Evolutionary conservation across 805 yeast species (phyloP).

Genomic region (Allodekkera sacchari): DNA sequence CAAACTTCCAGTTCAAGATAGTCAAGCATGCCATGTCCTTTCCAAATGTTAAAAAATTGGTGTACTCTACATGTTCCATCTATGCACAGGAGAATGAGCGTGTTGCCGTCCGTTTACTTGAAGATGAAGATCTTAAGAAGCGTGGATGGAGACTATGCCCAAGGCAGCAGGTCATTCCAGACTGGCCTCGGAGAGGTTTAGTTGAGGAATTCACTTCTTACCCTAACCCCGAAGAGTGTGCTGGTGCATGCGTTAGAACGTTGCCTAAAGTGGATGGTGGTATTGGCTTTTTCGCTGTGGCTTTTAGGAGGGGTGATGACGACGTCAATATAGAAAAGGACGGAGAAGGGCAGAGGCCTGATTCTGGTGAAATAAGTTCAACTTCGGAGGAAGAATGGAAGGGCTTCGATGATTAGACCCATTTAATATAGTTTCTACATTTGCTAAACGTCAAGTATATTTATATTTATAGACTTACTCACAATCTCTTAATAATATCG

Average conservation of each 20-base stretch:
- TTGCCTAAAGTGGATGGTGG: conserved; percentile 90
- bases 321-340: background rate
- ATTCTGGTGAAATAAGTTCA: conserved; percentile 5
- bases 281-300: conserved; percentile 96
- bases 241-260: conserved; percentile 83
- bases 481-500: conserved; percentile 60
- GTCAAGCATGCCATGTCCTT: conserved; percentile 82
- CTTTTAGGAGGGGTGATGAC: conserved; percentile 51
- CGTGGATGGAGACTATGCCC: conserved; percentile 70
- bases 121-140: conserved; percentile 52
- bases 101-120: conserved; percentile 73
- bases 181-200: conserved; percentile 83
- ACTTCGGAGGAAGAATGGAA: conserved; percentile 24
- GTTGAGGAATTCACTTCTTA: conserved; percentile 54
- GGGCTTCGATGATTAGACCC: conserved; percentile 25
- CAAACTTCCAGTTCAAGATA: conserved; percentile 82
- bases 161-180: conserved; percentile 60
- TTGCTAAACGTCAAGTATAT: background rate
- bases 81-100: conserved; percentile 92
- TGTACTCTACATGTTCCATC: conserved; percentile 92
- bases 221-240: conserved; percentile 43
- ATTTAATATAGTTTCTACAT: conserved; percentile 2
- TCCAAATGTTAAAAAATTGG: conserved; percentile 69
- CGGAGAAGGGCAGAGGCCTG: background rate
- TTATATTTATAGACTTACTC: conserved; percentile 8